Evolutionary conservation across 1,284 basidiomycete genomes (phyloP), one percentile per base, ranked within the genome.

Genomic region (Tylopilus sp.): DNA sequence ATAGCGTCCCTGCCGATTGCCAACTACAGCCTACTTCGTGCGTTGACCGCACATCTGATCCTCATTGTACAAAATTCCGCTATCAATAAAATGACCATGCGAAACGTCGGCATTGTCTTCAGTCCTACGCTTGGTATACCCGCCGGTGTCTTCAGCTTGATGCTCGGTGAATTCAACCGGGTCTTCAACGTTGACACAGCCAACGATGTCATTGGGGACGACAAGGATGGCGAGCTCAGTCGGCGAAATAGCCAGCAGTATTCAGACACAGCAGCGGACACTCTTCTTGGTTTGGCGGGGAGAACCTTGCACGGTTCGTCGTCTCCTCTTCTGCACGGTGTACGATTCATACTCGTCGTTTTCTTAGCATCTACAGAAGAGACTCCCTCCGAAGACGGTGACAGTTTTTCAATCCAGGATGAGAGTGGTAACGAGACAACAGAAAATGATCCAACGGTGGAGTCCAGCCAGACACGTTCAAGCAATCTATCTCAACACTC

Each of bases 101-200:
- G 95, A 30, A 99, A 99, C 65, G 92, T 99, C 25, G 94, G 95
- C 18, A 99, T 99, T 54, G 96, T 99, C 26, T 97, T 97, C 71
- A 93, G 90, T 55, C 94, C 95, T 4, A 97, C 94, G 1, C 76
- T 97, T 8, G 92, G 92, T 31, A 96, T 97, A 57, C 94, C 94
- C 13, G 94, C 93, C 0, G 93, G 92, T 6, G 89, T 97, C 41
- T 95, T 97, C 70, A 92, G 89, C 63, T 74, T 97, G 58, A 91
- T 97, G 81, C 80, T 97, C 25, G 85, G 83, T 51, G 91, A 95
- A 65, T 96, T 95, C 70, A 92, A 92, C 57, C 79, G 82, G 8
- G 91, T 93, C 35, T 93, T 92, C 73, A 89, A 90, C 59, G 84
- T 88, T 41, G 78, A 84, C 57, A 69, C 68, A 21, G 76, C 21